Percentiles rank a stretch among this genome's conserved stretches.
Evolutionary conservation across 495 filamentous ascomycete species (phyloP).

Genomic region (Podospora anserina): DNA sequence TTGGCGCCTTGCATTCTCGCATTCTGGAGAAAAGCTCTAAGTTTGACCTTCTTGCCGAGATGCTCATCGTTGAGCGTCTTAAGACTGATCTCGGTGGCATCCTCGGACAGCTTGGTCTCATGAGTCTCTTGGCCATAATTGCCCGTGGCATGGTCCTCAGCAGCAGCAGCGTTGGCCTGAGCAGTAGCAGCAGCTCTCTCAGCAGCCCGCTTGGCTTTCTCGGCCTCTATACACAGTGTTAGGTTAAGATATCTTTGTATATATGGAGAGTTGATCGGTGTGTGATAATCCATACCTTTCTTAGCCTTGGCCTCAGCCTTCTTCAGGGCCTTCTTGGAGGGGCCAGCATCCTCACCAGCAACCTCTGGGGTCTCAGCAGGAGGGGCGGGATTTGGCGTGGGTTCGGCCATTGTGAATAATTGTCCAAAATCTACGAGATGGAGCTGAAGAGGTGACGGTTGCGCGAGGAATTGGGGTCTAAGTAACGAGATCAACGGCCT

Average conservation of each 20-base stretch:
- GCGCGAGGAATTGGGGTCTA: background rate
- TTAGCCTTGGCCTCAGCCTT: slow-evolving; percentile 55
- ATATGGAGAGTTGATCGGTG: background rate
- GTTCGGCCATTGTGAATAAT: slow-evolving; percentile 24
- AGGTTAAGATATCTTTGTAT: background rate
- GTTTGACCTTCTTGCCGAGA: slow-evolving; percentile 70
- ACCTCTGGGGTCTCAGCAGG: slow-evolving; percentile 17
- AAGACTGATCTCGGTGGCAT: slow-evolving; percentile 47
- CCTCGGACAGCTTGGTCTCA: slow-evolving; percentile 29
- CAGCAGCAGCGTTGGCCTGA: slow-evolving; percentile 50
- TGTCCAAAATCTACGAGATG: background rate
- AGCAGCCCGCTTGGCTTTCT: slow-evolving; percentile 51
- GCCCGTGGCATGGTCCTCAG: slow-evolving; percentile 66
- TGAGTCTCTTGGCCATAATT: slow-evolving; percentile 58
- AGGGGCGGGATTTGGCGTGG: slow-evolving; percentile 17
- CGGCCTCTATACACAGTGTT: slow-evolving; percentile 32
- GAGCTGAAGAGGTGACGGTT: slow-evolving; percentile 2
- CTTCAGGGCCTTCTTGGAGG: slow-evolving; percentile 56
- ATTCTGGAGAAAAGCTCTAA: slow-evolving; percentile 86
- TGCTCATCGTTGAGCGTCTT: slow-evolving; percentile 54
- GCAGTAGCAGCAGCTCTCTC: slow-evolving; percentile 45
- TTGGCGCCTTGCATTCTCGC: slow-evolving; percentile 83
- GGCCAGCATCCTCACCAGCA: slow-evolving; percentile 26
- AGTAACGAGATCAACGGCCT: background rate
- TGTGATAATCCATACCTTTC: slow-evolving; percentile 24